Base-by-base conservation (phyloP, 2,329 filamentous ascomycete genomes). In the Neonectria ditissima region DNA sequence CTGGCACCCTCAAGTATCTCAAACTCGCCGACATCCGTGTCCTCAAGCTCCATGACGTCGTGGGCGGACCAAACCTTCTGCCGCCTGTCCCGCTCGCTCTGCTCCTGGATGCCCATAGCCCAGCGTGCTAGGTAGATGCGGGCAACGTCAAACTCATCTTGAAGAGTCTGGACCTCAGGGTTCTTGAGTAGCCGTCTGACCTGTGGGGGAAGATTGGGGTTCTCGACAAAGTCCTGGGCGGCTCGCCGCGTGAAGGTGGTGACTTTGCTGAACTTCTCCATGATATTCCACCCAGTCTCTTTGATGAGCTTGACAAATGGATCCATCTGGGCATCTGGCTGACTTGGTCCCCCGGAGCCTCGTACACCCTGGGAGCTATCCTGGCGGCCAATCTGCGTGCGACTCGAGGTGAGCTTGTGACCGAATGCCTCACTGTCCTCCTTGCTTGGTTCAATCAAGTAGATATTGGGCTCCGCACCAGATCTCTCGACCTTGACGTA, bases 81-180 rank as follows among this genome's bases (percentile, higher is more conserved):
- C 55, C 89, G 92, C 24, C 91, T 85, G 72, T 99, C 96, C 41
- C 89, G 86, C 75, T 99, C 96, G 73, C 94, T 95, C 81, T 99
- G 96, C 77, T 99, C 97, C 0, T 96, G 94, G 68, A 99, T 97
- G 8, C 94, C 94, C 96, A 99, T 98, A 2, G 96, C 96, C 96
- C 96, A 99, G 67, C 96, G 87, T 22, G 96, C 96, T 41, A 99
- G 85, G 75, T 99, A 99, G 63, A 99, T 86, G 68, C 96, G 88
- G 4, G 97, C 96, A 73, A 94, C 97, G 81, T 99, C 97, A 72
- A 97, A 99, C 76, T 99, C 97, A 64, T 98, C 94, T 75, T 97
- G 94, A 22, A 99, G 79, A 0, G 92, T 97, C 81, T 97, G 94
- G 0, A 99, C 94, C 74, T 99, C 94, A 0, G 94, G 94, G 69